Evolutionary conservation across 2,329 filamentous ascomycete genomes (phyloP).

Genomic region (Sclerotinia minor): DNA sequence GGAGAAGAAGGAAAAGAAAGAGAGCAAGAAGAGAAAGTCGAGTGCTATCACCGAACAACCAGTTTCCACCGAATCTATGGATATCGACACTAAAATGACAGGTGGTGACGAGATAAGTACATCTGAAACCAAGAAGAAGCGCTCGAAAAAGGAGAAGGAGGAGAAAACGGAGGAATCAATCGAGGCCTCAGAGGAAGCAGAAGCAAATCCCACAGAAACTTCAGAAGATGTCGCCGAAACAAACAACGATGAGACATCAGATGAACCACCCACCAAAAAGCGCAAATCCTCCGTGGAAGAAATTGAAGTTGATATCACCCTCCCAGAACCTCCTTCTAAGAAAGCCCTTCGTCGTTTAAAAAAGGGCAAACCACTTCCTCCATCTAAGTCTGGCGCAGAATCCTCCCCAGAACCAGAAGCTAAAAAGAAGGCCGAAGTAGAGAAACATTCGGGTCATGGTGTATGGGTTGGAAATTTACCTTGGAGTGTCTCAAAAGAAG

Average conservation of each 20-base stretch:
- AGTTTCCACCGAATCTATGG: not conserved
- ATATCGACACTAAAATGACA: slow-evolving; percentile 17
- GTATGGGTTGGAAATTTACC: slow-evolving; percentile 96
- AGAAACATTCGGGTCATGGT: slow-evolving; percentile 73
- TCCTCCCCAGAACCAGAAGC: slow-evolving; percentile 44
- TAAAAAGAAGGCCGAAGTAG: slow-evolving; percentile 46
- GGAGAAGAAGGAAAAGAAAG: slow-evolving; percentile 19
- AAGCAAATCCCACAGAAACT: not conserved
- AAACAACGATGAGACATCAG: slow-evolving; percentile 22
- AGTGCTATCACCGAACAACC: slow-evolving; percentile 23
- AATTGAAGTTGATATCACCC: slow-evolving; percentile 83
- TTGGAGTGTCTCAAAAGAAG: slow-evolving; percentile 74
- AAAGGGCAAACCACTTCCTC: slow-evolving; percentile 65
- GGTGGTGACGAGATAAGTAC: not conserved
- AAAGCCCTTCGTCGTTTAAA: slow-evolving; percentile 87
- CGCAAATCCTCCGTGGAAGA: slow-evolving; percentile 69
- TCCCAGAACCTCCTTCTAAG: slow-evolving; percentile 94
- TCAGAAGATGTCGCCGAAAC: slow-evolving; percentile 9
- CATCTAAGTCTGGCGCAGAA: slow-evolving; percentile 48
- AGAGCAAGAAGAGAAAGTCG: slow-evolving; percentile 33
- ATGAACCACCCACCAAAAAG: slow-evolving; percentile 51
- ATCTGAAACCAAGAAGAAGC: slow-evolving; percentile 27
- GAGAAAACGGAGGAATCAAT: slow-evolving; percentile 9
- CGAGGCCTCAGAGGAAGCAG: not conserved
- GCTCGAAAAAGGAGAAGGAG: slow-evolving; percentile 25